Conservation (phyloP, 805 yeast genomes). For the Spathaspora hagerdaliae region DNA sequence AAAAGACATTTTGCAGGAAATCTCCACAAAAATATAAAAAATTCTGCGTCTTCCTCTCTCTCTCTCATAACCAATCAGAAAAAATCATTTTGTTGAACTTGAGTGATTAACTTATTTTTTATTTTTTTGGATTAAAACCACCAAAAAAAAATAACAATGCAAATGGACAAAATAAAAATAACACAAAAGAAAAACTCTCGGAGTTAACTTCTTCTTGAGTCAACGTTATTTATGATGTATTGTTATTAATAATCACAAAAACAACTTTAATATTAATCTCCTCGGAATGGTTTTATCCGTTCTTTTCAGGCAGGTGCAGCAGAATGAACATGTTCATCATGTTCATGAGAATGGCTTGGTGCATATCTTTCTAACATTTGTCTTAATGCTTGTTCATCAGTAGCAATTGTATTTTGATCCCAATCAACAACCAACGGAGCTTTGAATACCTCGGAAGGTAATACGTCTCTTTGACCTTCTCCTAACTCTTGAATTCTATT, state of each 20-base stretch:
- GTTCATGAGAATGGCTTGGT: not conserved
- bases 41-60: too few species aligned
- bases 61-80: too few species aligned
- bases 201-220: not conserved
- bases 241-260: too few species aligned
- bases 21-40: too few species aligned
- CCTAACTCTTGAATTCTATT: conserved; percentile 16
- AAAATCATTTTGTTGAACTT: too few species aligned
- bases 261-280: too few species aligned
- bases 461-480: conserved; percentile 21
- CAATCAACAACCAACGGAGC: conserved; percentile 44
- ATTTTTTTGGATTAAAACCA: too few species aligned
- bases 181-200: not conserved
- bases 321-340: not conserved
- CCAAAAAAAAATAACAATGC: too few species aligned
- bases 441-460: conserved; percentile 30
- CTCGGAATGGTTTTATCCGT: too few species aligned
- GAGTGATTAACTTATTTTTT: too few species aligned
- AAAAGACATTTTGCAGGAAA: too few species aligned
- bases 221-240: not conserved
- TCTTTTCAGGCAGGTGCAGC: not conserved
- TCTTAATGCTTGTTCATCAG: conserved; percentile 29
- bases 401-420: conserved; percentile 41
- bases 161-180: not conserved
- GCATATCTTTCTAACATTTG: conserved; percentile 27